phyloP scores from a whole-genome alignment of 371 early-diverging fungal genomes.

The Mucor saturninus region DNA sequence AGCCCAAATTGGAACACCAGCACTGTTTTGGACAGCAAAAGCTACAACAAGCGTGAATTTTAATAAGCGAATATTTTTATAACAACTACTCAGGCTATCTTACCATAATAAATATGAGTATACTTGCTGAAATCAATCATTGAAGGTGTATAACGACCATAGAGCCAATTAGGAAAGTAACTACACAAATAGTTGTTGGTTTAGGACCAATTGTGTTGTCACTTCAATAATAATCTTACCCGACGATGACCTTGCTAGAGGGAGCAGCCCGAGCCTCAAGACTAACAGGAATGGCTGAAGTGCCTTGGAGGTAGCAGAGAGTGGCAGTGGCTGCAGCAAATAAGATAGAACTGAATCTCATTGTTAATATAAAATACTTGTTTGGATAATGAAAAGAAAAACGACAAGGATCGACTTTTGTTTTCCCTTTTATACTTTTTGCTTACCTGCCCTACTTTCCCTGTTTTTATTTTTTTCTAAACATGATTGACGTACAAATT shows the following conservation, averaged over 20 bases:
- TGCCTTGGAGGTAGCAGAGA: conserved; percentile 15
- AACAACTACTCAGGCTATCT: conserved; percentile 17
- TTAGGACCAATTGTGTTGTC: background rate
- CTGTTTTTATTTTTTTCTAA: background rate
- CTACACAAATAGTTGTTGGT: conserved; percentile 5
- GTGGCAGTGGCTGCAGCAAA: conserved; percentile 10
- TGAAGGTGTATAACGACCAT: conserved; percentile 30
- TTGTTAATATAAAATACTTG: background rate
- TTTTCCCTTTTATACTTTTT: background rate
- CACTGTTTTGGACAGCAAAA: conserved; percentile 47
- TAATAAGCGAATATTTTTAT: background rate
- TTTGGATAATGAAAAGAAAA: conserved; percentile 1
- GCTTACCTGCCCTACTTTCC: too few relatives aligned
- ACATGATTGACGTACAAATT: background rate
- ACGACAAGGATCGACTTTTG: background rate
- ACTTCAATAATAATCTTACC: conserved; percentile 10
- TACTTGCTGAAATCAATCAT: conserved; percentile 55
- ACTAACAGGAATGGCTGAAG: conserved; percentile 18
- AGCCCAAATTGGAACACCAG: conserved; percentile 34
- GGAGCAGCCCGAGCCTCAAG: conserved; percentile 18
- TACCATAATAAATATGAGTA: conserved; percentile 59
- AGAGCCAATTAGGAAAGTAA: conserved; percentile 48
- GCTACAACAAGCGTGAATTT: conserved; percentile 17
- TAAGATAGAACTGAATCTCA: conserved; percentile 24
- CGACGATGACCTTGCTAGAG: conserved; percentile 28